Base-by-base conservation (phyloP, 1,284 basidiomycete genomes). In the Cryptococcus jaspeensis region DNA sequence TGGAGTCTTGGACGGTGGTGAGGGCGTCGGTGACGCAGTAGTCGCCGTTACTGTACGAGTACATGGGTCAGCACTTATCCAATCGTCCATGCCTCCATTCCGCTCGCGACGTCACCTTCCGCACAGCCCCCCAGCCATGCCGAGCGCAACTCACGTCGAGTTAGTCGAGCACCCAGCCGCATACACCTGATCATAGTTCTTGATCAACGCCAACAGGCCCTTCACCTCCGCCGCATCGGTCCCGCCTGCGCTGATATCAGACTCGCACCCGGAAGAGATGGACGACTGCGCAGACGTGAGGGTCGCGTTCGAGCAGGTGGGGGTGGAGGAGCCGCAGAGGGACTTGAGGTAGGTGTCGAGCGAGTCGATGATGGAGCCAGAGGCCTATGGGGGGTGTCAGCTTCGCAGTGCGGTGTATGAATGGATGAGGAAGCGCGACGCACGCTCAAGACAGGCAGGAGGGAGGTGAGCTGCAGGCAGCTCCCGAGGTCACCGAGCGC, bases 11-110 rank as follows among this genome's bases (percentile, higher is more conserved):
- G 40, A 75, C 54, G 13, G 62, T 64, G 22, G 56, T 48, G 20
- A 77, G 57, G n/a, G 71, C 66, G 35, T 66, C 59, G 39, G 69
- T 64, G 15, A 73, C 45, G 47, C 75, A 77, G 62, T 63, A 75
- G 36, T 60, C 62, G 56, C 64, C 60, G 51, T 66, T 72, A 13
- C 73, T 75, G 59, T 18, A 36, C 13, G 12, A 15, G 39, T 25
- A 41, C 48, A 59, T 36, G 52, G 8, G 36, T 55, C 12, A 18
- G n/a, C 22, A 39, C 22, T 36, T 16, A 44, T 38, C 13, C 20
- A 18, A 23, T n/a, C 35, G 15, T 28, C 38, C 18, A 51, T 16
- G 23, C n/a, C n/a, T n/a, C n/a, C n/a, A n/a, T n/a, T n/a, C n/a
- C n/a, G n/a, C n/a, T n/a, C n/a, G n/a, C n/a, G n/a, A n/a, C n/a